These are phyloP conservation scores for Diplodia sapinea DNA, from an alignment of 2,329 filamentous ascomycete species.

Conservation along the genomic window DNA sequence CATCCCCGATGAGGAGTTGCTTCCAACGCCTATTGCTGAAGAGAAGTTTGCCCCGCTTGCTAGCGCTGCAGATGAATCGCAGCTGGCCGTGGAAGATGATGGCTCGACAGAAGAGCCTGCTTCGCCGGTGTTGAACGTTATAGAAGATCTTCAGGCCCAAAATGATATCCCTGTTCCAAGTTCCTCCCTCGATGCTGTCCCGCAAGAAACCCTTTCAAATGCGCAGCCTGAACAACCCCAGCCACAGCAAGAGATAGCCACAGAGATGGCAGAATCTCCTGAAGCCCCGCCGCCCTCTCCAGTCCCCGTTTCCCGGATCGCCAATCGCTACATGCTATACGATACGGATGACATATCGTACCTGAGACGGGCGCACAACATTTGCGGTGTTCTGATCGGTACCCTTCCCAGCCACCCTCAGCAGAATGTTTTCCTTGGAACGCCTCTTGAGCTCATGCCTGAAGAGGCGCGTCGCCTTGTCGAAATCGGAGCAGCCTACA, in stretches of 20 bases:
- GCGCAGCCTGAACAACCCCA: background rate
- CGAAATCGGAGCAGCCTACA: conserved; percentile 74
- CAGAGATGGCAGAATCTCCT: background rate
- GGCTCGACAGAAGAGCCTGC: background rate
- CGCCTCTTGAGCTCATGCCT: conserved; percentile 87
- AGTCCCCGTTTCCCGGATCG: conserved; percentile 80
- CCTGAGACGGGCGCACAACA: conserved; percentile 79
- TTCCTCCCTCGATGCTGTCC: background rate
- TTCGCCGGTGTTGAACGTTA: background rate
- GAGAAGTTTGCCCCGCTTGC: conserved; percentile 1
- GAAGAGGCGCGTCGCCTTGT: conserved; percentile 87
- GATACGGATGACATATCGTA: conserved; percentile 79
- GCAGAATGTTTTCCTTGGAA: conserved; percentile 89
- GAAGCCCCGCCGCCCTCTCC: conserved; percentile 50
- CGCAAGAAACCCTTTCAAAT: background rate
- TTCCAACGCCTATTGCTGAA: conserved; percentile 9
- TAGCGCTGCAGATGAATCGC: background rate
- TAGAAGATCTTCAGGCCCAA: conserved; percentile 23
- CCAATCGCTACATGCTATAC: conserved; percentile 85
- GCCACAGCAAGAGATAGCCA: background rate
- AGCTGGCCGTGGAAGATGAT: background rate
- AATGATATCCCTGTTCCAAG: conserved; percentile 18
- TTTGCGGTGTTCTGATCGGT: conserved; percentile 84
- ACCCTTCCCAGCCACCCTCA: conserved; percentile 90
- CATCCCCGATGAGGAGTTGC: background rate